phyloP scores from a whole-genome alignment of 176 grass and related monocot genomes.

The Alopecurus myosuroides region DNA sequence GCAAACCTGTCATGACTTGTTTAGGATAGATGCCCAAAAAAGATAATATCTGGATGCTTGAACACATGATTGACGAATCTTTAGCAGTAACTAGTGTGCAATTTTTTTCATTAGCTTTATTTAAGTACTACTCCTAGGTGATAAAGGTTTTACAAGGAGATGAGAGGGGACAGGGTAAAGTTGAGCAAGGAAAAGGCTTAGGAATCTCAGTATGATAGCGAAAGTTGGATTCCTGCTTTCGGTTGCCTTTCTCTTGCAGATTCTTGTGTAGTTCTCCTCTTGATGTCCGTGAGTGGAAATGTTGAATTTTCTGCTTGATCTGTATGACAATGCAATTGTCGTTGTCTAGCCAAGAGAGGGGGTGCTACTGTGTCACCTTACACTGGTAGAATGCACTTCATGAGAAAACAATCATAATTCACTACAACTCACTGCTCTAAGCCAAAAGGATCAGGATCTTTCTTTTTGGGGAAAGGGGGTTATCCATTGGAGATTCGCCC shows the following conservation, averaged over 20 bases:
- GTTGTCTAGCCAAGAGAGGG: not conserved
- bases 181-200: conserved; percentile 32
- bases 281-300: conserved; percentile 20
- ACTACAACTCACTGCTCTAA: not conserved
- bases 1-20: not conserved
- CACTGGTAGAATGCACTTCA: not conserved
- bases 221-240: conserved; percentile 26
- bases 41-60: conserved; percentile 5
- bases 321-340: not conserved
- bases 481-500: not conserved
- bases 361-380: conserved; percentile 6
- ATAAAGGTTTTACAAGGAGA: conserved; percentile 42
- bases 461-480: not conserved
- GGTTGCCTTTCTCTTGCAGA: conserved; percentile 28
- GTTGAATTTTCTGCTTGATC: not conserved
- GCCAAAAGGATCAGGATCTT: not conserved
- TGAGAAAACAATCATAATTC: not conserved
- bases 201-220: conserved; percentile 27
- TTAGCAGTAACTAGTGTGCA: conserved; percentile 24
- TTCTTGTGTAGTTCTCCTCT: conserved; percentile 31
- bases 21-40: not conserved
- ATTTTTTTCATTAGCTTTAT: conserved; percentile 20
- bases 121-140: conserved; percentile 16
- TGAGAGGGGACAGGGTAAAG: conserved; percentile 27
- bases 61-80: conserved; percentile 50